Evolutionary conservation across 1,284 basidiomycete species (phyloP), one percentile per base, ranked within the genome.

Genomic region (Pseudozyma sp.): DNA sequence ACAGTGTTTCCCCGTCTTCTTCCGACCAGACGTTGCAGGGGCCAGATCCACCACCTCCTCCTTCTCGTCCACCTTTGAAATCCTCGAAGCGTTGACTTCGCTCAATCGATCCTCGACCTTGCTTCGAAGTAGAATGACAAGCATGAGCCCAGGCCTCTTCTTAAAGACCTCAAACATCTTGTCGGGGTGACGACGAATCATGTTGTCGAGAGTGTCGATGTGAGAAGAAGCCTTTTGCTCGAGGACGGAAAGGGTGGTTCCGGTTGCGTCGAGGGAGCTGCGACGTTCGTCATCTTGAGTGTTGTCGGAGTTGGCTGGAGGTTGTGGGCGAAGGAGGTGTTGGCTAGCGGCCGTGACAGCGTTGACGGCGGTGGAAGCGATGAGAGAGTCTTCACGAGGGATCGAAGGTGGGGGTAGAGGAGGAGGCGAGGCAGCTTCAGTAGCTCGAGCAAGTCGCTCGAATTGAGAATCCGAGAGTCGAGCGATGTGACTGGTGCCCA

Each of bases 101-200:
- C 42, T 49, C 14, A 70, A 31, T 3, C 68, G 48, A 25, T 62
- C 61, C 49, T 71, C 69, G 10, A 65, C 57, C 36, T 36, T 70
- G n/a, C 58, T 62, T n/a, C 59, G 19, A 1, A 71, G 59, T 21
- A 66, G 14, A 5, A 71, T 52, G 3, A 71, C 69, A 34, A 71
- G 35, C 55, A 66, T 56, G 18, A 71, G 14, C 4, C 62, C 69
- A 10, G 63, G 69, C 0, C 56, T 51, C 2, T 45, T 44, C 43
- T 44, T 45, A 34, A 65, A 52, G 18, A 71, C 55, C 19, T 52
- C 35, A 13, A 36, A 45, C 62, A 71, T 66, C 51, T 65, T 54
- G 4, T 66, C 63, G 0, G 69, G 69, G n/a, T 71, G 69, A 11
- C 55, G 50, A 14, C 52, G 63, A 21, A 71, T 62, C 69, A 66